Evolutionary conservation across 129 eudicot genomes (phyloP).

Genomic region (Sambucus nigra): DNA sequence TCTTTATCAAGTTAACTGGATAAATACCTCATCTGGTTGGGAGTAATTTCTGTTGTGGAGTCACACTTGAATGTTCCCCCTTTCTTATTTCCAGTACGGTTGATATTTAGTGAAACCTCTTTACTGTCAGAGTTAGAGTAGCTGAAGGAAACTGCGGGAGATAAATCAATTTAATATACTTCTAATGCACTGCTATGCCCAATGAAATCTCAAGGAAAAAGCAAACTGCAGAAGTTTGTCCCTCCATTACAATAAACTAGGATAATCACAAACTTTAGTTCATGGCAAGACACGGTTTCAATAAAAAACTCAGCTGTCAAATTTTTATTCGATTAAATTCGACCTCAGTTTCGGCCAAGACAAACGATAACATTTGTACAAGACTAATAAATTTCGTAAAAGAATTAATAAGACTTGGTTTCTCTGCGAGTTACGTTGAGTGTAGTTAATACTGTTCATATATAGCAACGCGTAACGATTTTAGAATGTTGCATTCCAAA

Average conservation of each 20-base stretch:
- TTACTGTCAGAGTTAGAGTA: slow-evolving; percentile 71
- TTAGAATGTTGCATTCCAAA: no score
- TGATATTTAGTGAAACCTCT: slow-evolving; percentile 91
- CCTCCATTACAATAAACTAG: not conserved
- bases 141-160: slow-evolving; percentile 86
- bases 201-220: slow-evolving; percentile 4
- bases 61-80: slow-evolving; percentile 77
- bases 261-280: no score
- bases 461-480: no score
- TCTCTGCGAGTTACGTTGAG: no score
- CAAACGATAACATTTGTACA: no score
- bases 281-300: no score
- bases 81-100: slow-evolving; percentile 77
- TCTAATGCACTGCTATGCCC: not conserved
- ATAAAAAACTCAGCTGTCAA: no score
- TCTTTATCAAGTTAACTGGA: slow-evolving; percentile 10
- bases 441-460: no score
- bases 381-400: no score
- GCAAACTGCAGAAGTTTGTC: slow-evolving; percentile 1
- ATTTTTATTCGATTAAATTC: no score
- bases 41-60: slow-evolving; percentile 73
- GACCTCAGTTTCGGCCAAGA: no score
- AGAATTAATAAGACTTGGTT: no score
- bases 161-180: slow-evolving; percentile 17
- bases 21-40: slow-evolving; percentile 80